These are phyloP conservation scores for Centaurea solstitialis DNA, from an alignment of 129 eudicot species.

Conservation along the genomic window DNA sequence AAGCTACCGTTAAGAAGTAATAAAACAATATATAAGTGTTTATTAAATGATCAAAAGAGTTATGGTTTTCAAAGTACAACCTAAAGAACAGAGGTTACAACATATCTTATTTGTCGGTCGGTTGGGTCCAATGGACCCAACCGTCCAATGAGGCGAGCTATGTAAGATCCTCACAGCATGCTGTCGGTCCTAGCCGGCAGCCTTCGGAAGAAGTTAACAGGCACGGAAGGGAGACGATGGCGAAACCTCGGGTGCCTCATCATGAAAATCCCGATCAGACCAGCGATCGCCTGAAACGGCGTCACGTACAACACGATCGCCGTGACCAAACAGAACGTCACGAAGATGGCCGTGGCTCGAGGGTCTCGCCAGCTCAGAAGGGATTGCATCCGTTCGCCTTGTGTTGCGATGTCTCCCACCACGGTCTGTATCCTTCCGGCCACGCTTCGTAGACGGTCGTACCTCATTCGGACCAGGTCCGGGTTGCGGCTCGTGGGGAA, in stretches of 20 bases:
- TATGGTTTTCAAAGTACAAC: constrained; percentile 18
- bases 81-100: constrained; percentile 28
- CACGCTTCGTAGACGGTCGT: constrained; percentile 85
- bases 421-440: constrained; percentile 94
- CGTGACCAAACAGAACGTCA: constrained; percentile 75
- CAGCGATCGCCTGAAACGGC: constrained; percentile 87
- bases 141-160: background rate
- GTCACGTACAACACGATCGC: constrained; percentile 85
- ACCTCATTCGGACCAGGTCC: constrained; percentile 81
- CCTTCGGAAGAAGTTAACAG: constrained; percentile 85
- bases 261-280: constrained; percentile 65
- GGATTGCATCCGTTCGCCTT: constrained; percentile 92
- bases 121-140: background rate
- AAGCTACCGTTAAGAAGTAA: too few relatives aligned
- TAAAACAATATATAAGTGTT: constrained; percentile 11
- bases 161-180: constrained; percentile 53
- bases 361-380: constrained; percentile 98
- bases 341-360: constrained; percentile 79
- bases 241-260: constrained; percentile 99
- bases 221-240: constrained; percentile 78
- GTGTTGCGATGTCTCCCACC: constrained; percentile 90
- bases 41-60: constrained; percentile 28
- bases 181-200: constrained; percentile 97
- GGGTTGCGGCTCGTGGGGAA: constrained; percentile 88
- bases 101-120: constrained; percentile 22